Evolutionary conservation across 805 yeast species (phyloP).

Genomic region (Metschnikowia cerradonensis): DNA sequence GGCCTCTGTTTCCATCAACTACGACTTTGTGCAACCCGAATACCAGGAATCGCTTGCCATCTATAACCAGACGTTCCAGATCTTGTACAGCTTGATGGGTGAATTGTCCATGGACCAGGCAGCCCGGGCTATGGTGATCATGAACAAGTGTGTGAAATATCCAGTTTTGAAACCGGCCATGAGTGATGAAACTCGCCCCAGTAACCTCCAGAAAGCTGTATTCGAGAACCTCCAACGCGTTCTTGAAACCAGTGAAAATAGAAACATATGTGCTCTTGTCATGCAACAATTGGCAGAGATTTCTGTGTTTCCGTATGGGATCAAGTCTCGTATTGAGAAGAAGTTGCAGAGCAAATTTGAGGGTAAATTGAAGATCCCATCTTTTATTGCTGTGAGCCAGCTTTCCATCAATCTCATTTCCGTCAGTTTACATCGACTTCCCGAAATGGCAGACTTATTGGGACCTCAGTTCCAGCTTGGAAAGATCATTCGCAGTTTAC

Average conservation of each 20-base stretch:
- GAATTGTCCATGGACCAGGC: slow-evolving; percentile 34
- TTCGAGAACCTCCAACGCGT: slow-evolving; percentile 41
- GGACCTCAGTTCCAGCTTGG: slow-evolving; percentile 41
- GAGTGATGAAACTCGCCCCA: slow-evolving; percentile 47
- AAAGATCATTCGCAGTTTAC: slow-evolving; percentile 41
- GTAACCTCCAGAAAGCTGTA: slow-evolving; percentile 62
- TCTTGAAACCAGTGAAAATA: slow-evolving; percentile 22
- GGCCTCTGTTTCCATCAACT: slow-evolving; percentile 37
- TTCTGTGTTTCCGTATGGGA: slow-evolving; percentile 56
- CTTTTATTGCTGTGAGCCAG: slow-evolving; percentile 59
- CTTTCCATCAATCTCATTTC: slow-evolving; percentile 41
- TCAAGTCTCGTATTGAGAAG: slow-evolving; percentile 51
- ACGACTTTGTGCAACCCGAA: slow-evolving; percentile 38
- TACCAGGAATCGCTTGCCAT: slow-evolving; percentile 62
- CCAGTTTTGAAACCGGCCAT: slow-evolving; percentile 63
- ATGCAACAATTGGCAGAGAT: slow-evolving; percentile 53
- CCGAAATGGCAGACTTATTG: slow-evolving; percentile 33
- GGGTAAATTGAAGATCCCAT: slow-evolving; percentile 47
- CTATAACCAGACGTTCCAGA: slow-evolving; percentile 50
- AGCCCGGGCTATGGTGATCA: slow-evolving; percentile 50
- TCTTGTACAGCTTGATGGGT: slow-evolving; percentile 39
- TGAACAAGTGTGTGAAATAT: slow-evolving; percentile 65
- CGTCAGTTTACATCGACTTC: slow-evolving; percentile 27
- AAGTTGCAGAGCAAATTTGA: slow-evolving; percentile 42
- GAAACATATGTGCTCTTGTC: slow-evolving; percentile 39